Conservation (phyloP, 2,329 filamentous ascomycete genomes). For the Colletotrichum liriopes region DNA sequence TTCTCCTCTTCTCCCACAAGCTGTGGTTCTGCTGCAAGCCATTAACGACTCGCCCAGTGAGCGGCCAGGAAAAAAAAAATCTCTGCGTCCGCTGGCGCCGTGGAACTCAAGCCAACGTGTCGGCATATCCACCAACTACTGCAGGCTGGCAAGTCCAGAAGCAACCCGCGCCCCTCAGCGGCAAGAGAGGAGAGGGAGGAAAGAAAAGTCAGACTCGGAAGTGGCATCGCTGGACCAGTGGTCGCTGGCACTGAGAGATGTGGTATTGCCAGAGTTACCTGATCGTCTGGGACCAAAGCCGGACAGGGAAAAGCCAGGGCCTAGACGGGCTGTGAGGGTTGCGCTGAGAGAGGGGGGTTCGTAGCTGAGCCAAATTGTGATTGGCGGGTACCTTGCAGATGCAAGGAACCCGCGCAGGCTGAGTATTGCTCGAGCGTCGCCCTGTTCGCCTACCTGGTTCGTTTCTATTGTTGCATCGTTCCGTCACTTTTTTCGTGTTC, state of each 20-base stretch:
- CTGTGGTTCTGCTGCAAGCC: conserved; percentile 16
- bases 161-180: not conserved
- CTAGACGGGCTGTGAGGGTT: conserved; percentile 33
- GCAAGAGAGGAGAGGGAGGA: not conserved
- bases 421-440: conserved; percentile 22
- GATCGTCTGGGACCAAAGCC: conserved; percentile 44
- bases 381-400: conserved; percentile 42
- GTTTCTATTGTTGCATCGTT: conserved; percentile 17
- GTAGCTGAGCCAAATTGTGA: conserved; percentile 22
- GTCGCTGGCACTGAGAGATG: conserved; percentile 23
- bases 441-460: conserved; percentile 6
- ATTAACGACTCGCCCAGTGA: conserved; percentile 16
- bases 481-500: not conserved
- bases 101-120: conserved; percentile 19
- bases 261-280: conserved; percentile 39
- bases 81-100: conserved; percentile 15
- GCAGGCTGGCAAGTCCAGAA: conserved; percentile 31
- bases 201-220: not conserved
- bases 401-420: conserved; percentile 37
- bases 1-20: not conserved
- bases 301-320: conserved; percentile 22
- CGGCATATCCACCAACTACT: conserved; percentile 35
- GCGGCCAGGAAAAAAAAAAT: conserved; percentile 19
- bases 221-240: conserved; percentile 5
- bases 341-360: conserved; percentile 20